Conservation (phyloP, 345 rosid genomes). For the Euclidium syriacum region DNA sequence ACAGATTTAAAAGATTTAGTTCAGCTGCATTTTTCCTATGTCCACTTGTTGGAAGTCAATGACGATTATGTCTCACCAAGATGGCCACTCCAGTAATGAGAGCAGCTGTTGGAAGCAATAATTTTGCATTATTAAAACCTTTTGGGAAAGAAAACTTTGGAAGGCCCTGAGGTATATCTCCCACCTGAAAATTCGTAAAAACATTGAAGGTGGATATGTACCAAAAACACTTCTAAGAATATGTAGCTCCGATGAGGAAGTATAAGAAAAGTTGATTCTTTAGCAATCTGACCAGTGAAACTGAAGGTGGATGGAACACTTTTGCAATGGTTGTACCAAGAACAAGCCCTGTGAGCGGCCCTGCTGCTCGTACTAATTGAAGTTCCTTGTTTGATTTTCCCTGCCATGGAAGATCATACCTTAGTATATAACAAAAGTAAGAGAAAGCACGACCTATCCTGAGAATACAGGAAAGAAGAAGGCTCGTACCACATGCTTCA, state of each 20-base stretch:
- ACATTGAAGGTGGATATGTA: constrained; percentile 7
- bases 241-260: background rate
- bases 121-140: constrained; percentile 45
- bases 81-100: constrained; percentile 97
- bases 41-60: background rate
- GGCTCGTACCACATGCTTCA: constrained; percentile 82
- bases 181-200: constrained; percentile 55
- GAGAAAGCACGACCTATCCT: background rate
- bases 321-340: constrained; percentile 77
- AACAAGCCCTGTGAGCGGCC: constrained; percentile 88
- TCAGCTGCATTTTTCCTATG: constrained; percentile 6
- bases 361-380: constrained; percentile 78
- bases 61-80: constrained; percentile 57
- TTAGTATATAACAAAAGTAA: background rate
- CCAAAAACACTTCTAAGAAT: background rate
- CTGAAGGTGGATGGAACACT: constrained; percentile 65
- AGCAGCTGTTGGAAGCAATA: constrained; percentile 83
- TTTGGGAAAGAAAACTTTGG: constrained; percentile 82
- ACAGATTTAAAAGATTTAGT: constrained; percentile 2
- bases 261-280: background rate
- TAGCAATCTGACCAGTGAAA: constrained; percentile 67
- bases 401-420: constrained; percentile 38
- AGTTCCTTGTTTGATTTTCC: constrained; percentile 85
- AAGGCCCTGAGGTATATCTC: constrained; percentile 94
- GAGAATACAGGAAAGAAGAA: background rate